Conservation (phyloP, 371 early-diverging fungal species). For the Mucor indicus region DNA sequence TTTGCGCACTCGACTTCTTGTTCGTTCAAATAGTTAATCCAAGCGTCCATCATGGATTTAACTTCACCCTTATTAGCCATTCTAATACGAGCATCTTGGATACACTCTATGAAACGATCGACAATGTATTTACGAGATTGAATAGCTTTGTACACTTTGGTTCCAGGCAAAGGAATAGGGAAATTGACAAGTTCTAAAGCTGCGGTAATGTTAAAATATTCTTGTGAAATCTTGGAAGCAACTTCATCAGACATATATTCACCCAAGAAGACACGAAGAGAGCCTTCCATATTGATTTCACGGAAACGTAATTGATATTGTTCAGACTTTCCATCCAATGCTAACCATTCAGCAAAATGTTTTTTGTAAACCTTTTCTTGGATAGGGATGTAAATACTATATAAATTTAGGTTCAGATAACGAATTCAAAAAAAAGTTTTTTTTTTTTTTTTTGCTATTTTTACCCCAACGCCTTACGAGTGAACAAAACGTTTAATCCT, state of each 20-base stretch:
- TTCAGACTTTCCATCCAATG: conserved; percentile 32
- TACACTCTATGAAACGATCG: conserved; percentile 41
- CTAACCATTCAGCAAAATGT: conserved; percentile 45
- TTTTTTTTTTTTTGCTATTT: neutral
- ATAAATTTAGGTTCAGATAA: neutral
- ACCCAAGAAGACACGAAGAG: conserved; percentile 52
- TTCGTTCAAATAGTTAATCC: conserved; percentile 43
- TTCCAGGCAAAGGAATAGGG: conserved; percentile 53
- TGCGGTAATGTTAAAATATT: conserved; percentile 54
- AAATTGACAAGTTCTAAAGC: conserved; percentile 57
- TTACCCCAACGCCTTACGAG: conserved; percentile 50
- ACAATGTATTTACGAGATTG: conserved; percentile 54
- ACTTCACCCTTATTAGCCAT: conserved; percentile 33
- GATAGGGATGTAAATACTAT: conserved; percentile 48
- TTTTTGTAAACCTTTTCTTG: conserved; percentile 45
- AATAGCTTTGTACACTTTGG: conserved; percentile 54
- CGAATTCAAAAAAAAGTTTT: neutral
- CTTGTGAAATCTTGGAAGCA: conserved; percentile 40
- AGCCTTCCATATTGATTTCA: conserved; percentile 51
- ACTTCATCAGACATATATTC: conserved; percentile 45
- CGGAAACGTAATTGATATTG: conserved; percentile 49
- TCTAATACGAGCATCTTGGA: conserved; percentile 39
- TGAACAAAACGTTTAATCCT: conserved; percentile 49
- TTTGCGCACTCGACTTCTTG: conserved; percentile 32
- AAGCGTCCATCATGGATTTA: conserved; percentile 50